Evolutionary conservation across 305 asterid genomes (phyloP), one percentile per base, ranked within the genome.

Genomic region (Fraxinus ornus): DNA sequence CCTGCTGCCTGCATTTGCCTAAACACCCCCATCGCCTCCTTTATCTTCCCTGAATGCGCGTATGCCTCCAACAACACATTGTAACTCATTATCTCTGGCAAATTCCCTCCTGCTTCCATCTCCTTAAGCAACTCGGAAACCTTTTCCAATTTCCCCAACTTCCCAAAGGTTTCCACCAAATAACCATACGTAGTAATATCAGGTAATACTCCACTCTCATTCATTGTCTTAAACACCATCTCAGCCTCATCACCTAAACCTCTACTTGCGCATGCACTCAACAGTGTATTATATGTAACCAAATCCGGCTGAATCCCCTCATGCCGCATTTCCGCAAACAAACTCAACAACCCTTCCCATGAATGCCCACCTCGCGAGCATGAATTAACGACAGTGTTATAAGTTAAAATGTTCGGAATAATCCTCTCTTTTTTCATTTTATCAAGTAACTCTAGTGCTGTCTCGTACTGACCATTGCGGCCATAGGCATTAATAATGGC

Each of bases 201-300:
- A 0, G 99, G 98, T 60, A 93, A 81, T 82, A 94, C 93, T 77
- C 98, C 99, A 3, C 96, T 91, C 88, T 95, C 98, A 17, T 92
- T 95, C 99, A 95, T 95, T 2, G 99, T 95, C 90, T 95, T 91
- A 85, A 95, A 95, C 86, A 95, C 95, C 99, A 94, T 94, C 84
- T 90, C 97, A 1, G 97, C 98, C 90, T 95, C 99, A 75, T 94
- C 98, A 75, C 95, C 95, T 64, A 93, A 88, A 72, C 88, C 94
- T 84, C 97, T 87, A 84, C 76, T 88, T 0, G 97, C 87, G 80
- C 99, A 94, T 13, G 99, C 97, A 83, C 98, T 88, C 86, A 95
- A 86, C 87, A 95, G 80, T 9, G 97, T 93, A 84, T 94, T 95
- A 71, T 94, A 92, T 5, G 98, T 95, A 74, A 94, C 96, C 88